These are phyloP conservation scores for Teratosphaeria gauchensis DNA, from an alignment of 2,329 filamentous ascomycete genomes.

Conservation along the genomic window DNA sequence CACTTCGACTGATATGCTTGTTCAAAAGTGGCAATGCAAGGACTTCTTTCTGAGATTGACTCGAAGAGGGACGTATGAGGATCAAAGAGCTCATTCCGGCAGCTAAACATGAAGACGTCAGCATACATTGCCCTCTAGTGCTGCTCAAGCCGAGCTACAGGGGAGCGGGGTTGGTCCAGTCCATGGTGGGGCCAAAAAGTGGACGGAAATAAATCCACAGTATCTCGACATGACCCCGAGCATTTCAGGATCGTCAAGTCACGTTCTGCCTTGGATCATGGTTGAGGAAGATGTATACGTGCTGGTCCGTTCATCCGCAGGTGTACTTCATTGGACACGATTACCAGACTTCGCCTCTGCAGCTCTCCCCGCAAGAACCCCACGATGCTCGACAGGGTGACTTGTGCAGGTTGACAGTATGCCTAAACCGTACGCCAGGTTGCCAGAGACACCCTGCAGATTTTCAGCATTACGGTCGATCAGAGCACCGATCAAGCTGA, in stretches of 20 bases:
- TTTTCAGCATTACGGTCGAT: neutral
- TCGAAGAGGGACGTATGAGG: neutral
- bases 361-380: neutral
- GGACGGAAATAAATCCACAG: neutral
- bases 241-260: neutral
- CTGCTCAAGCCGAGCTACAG: neutral
- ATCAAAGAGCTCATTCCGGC: neutral
- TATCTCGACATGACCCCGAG: neutral
- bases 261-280: neutral
- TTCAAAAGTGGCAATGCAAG: neutral
- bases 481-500: neutral
- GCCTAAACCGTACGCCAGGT: neutral
- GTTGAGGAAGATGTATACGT: neutral
- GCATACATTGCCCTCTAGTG: neutral
- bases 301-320: neutral
- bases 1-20: slow-evolving; percentile 2
- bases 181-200: neutral
- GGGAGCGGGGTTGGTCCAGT: neutral
- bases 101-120: neutral
- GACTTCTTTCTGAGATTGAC: neutral
- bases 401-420: neutral
- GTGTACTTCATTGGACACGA: neutral
- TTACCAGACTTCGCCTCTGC: neutral
- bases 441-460: neutral
- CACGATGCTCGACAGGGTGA: neutral